Evolutionary conservation across 179 eudicot species (phyloP).

Genomic region (Beta corolliflora): DNA sequence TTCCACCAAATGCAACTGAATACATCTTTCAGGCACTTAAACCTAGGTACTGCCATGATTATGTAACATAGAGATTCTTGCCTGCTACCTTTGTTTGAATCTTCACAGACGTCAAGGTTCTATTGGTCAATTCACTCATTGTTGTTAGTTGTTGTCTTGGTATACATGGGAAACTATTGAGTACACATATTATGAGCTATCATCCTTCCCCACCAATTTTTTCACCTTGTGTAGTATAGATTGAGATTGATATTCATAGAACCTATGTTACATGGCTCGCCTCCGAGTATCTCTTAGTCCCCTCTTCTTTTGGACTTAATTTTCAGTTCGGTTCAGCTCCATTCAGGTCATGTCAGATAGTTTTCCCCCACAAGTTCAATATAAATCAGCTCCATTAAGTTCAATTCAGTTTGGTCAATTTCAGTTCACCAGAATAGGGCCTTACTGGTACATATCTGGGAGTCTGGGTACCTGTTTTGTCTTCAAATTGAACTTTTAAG

Average conservation of each 20-base stretch:
- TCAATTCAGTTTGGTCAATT: no score
- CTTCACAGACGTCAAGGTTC: not conserved
- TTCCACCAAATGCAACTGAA: constrained; percentile 30
- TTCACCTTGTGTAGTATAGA: not conserved
- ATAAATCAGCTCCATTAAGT: no score
- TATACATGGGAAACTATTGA: not conserved
- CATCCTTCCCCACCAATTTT: not conserved
- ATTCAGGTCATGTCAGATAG: no score
- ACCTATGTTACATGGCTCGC: not conserved
- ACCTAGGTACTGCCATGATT: constrained; percentile 16
- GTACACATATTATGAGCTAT: not conserved
- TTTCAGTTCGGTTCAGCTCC: no score
- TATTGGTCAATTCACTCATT: not conserved
- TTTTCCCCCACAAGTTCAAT: no score
- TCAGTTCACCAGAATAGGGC: no score
- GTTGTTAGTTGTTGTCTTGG: not conserved
- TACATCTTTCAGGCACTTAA: constrained; percentile 28
- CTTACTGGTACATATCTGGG: not conserved
- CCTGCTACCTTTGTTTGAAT: not conserved
- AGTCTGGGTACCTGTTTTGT: not conserved
- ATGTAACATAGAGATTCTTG: not conserved
- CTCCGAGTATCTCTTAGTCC: not conserved
- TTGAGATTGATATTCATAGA: not conserved
- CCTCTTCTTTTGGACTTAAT: no score
- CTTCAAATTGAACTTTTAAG: not conserved